These are phyloP conservation scores for Ogataea trehaloabstinens DNA, from an alignment of 805 yeast species.

Conservation along the genomic window DNA sequence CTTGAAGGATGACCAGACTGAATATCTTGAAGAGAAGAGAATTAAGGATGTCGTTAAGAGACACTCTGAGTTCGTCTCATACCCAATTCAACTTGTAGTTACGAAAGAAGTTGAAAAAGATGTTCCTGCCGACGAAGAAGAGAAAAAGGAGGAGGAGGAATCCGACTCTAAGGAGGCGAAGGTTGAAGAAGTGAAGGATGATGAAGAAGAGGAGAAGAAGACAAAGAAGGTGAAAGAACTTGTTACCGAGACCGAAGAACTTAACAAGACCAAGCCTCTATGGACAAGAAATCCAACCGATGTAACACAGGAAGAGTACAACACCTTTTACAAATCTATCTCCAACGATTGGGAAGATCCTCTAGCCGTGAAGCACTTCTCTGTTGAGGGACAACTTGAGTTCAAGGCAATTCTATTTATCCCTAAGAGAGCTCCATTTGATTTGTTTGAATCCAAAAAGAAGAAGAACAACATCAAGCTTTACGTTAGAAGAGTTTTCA, in stretches of 20 bases:
- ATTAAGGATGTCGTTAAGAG: constrained; percentile 99
- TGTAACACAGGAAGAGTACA: constrained; percentile 96
- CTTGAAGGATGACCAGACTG: constrained; percentile 98
- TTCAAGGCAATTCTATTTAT: constrained; percentile 96
- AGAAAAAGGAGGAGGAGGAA: constrained; percentile 46
- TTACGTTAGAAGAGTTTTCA: constrained; percentile 98
- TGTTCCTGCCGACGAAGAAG: constrained; percentile 77
- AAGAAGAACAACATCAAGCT: constrained; percentile 98
- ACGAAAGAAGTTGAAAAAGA: constrained; percentile 99
- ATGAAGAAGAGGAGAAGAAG: constrained; percentile 67
- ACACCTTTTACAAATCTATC: constrained; percentile 98
- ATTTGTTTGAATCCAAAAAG: constrained; percentile 96
- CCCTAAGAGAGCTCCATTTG: constrained; percentile 99
- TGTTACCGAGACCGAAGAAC: constrained; percentile 95
- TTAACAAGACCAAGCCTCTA: constrained; percentile 97
- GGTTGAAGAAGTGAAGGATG: constrained; percentile 69
- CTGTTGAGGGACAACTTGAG: constrained; percentile 99
- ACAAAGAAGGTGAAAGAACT: constrained; percentile 88
- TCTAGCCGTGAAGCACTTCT: constrained; percentile 98
- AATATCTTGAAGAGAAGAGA: constrained; percentile 98
- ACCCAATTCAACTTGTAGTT: constrained; percentile 97
- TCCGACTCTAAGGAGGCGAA: constrained; percentile 70
- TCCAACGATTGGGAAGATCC: constrained; percentile 99
- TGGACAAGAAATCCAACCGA: constrained; percentile 99
- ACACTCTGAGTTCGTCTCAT: constrained; percentile 98